phyloP scores from a whole-genome alignment of 1,284 basidiomycete genomes.

The Moesziomyces antarcticus region DNA sequence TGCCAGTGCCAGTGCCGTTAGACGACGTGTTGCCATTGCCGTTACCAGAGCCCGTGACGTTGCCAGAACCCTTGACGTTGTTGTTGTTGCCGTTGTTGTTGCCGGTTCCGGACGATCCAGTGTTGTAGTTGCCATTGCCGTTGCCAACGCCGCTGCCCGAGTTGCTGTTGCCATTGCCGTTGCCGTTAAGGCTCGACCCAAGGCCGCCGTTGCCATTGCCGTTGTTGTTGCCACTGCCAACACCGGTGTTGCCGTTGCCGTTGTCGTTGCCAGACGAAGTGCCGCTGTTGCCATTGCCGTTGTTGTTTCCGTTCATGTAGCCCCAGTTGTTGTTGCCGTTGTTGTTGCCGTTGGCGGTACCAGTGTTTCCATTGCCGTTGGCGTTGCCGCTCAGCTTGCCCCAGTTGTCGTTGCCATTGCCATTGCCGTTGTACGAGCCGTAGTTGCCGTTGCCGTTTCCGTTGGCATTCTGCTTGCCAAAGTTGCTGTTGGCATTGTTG shows the following conservation, averaged over 20 bases:
- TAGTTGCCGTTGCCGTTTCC: slow-evolving; percentile 4
- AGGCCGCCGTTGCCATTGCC: neutral
- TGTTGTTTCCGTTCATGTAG: slow-evolving; percentile 4
- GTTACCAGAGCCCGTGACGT: slow-evolving; percentile 9
- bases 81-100: slow-evolving; percentile 12
- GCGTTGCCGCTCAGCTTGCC: slow-evolving; percentile 9
- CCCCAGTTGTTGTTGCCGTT: slow-evolving; percentile 8
- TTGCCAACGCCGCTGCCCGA: slow-evolving; percentile 6
- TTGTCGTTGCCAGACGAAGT: slow-evolving; percentile 5
- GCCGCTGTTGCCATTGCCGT: slow-evolving; percentile 12
- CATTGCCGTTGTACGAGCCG: neutral
- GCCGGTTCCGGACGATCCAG: slow-evolving; percentile 7
- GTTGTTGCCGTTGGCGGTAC: slow-evolving; percentile 6
- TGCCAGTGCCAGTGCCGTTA: slow-evolving; percentile 7
- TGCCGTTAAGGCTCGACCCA: neutral
- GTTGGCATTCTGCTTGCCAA: neutral
- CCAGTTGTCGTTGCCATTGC: slow-evolving; percentile 1
- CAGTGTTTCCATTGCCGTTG: slow-evolving; percentile 5
- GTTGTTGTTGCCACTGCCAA: slow-evolving; percentile 5
- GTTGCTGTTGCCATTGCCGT: slow-evolving; percentile 16
- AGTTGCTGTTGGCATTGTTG: neutral
- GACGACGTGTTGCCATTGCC: slow-evolving; percentile 12
- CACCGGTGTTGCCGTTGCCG: slow-evolving; percentile 6
- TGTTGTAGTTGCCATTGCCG: slow-evolving; percentile 12
- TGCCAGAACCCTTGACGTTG: slow-evolving; percentile 1